Evolutionary conservation across 2,329 filamentous ascomycete species (phyloP).

Genomic region (Didymella segeticola): DNA sequence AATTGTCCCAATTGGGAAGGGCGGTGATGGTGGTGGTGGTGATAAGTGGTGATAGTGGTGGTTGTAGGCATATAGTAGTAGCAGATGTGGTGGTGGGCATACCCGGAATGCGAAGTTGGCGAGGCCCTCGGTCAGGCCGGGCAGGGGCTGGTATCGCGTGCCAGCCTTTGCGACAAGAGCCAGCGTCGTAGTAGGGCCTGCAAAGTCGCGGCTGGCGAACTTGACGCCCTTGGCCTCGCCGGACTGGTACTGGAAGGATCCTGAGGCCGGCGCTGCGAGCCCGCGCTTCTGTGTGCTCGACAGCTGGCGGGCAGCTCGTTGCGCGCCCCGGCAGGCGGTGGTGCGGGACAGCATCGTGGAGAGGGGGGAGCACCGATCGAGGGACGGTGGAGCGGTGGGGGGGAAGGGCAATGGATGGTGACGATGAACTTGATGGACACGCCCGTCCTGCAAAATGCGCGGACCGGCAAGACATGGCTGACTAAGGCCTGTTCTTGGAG

Average conservation of each 20-base stretch:
- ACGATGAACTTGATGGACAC: slow-evolving; percentile 6
- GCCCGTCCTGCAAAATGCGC: slow-evolving; percentile 8
- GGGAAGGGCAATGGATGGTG: slow-evolving; percentile 55
- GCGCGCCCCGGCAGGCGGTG: slow-evolving; percentile 68
- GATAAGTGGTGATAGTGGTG: no score
- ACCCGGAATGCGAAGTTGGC: slow-evolving; percentile 99
- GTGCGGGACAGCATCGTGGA: slow-evolving; percentile 71
- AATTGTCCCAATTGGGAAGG: no score
- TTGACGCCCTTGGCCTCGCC: slow-evolving; percentile 88
- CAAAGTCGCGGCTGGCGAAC: slow-evolving; percentile 87
- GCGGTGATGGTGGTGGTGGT: no score
- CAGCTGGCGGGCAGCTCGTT: slow-evolving; percentile 67
- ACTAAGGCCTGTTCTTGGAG: no score
- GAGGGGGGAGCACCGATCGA: slow-evolving; percentile 44
- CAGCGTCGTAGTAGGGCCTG: slow-evolving; percentile 87
- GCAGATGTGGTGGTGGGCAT: slow-evolving; percentile 30
- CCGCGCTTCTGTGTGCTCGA: slow-evolving; percentile 63
- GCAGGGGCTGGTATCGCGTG: slow-evolving; percentile 87
- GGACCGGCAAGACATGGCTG: no score
- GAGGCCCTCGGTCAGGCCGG: slow-evolving; percentile 87
- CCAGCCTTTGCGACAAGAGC: slow-evolving; percentile 93
- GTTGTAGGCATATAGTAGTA: no score
- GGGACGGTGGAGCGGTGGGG: slow-evolving; percentile 56
- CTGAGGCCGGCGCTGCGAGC: slow-evolving; percentile 72
- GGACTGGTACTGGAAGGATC: slow-evolving; percentile 85